Percentiles rank a stretch among this genome's conserved stretches.
Evolutionary conservation across 495 filamentous ascomycete species (phyloP).

Genomic region (Penicillium tannophilum): DNA sequence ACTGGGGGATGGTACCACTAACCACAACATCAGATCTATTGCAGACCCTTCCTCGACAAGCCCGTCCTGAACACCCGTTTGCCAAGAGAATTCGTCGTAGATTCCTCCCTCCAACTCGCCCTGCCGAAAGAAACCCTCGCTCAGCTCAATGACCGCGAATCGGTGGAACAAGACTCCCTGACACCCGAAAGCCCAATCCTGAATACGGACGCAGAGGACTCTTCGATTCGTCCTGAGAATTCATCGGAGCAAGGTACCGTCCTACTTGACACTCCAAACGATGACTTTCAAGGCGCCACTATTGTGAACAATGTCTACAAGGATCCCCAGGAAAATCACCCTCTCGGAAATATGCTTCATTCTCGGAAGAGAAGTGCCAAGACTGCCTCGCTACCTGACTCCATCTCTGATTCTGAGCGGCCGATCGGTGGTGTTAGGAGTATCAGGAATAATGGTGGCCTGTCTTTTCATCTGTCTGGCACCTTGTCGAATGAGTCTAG

Average conservation of each 20-base stretch:
- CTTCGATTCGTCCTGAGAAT: background rate
- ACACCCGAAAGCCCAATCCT: background rate
- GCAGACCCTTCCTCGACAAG: background rate
- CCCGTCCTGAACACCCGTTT: background rate
- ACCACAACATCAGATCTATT: background rate
- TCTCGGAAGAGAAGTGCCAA: slow-evolving; percentile 31
- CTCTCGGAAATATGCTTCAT: background rate
- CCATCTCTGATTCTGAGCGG: slow-evolving; percentile 17
- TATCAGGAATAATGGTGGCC: background rate
- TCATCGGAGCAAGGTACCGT: background rate
- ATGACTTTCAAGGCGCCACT: background rate
- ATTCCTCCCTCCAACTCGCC: background rate
- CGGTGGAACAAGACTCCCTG: background rate
- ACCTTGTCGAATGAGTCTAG: background rate
- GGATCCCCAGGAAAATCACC: background rate
- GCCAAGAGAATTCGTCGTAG: background rate
- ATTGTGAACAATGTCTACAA: background rate
- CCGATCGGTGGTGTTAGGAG: background rate
- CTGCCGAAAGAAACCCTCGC: background rate
- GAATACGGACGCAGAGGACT: background rate
- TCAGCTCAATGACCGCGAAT: background rate
- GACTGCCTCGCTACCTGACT: slow-evolving; percentile 30
- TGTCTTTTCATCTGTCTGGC: background rate
- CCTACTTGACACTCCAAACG: background rate
- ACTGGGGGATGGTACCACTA: background rate